phyloP scores from a whole-genome alignment of 2,329 filamentous ascomycete genomes.

The Dendrostoma leiphaemia region DNA sequence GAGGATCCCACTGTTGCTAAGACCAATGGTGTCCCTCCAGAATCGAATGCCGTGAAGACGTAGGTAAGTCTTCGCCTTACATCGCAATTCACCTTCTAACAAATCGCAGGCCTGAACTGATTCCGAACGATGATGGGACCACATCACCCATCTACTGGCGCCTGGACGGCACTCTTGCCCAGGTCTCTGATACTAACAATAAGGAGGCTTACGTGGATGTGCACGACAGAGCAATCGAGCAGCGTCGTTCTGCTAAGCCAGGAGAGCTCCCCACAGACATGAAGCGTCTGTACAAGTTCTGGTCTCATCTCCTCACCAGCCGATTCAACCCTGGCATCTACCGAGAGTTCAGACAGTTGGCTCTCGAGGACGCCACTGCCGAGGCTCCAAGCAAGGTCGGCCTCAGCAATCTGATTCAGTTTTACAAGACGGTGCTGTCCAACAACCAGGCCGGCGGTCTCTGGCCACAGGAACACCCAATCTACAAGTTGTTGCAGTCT shows the following conservation, averaged over 20 bases:
- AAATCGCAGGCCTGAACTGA: slow-evolving; percentile 12
- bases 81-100: slow-evolving; percentile 2
- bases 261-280: slow-evolving; percentile 52
- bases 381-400: slow-evolving; percentile 49
- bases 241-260: slow-evolving; percentile 31
- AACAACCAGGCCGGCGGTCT: slow-evolving; percentile 21
- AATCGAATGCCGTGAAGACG: slow-evolving; percentile 5
- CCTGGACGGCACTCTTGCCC: slow-evolving; percentile 9
- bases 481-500: slow-evolving; percentile 11
- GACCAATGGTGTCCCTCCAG: slow-evolving; percentile 12
- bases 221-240: slow-evolving; percentile 36
- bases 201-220: slow-evolving; percentile 33
- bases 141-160: slow-evolving; percentile 10
- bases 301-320: slow-evolving; percentile 68
- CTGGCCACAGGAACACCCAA: slow-evolving; percentile 23
- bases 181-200: slow-evolving; percentile 18
- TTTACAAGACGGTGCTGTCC: slow-evolving; percentile 46
- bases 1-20: slow-evolving; percentile 2
- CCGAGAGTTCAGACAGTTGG: slow-evolving; percentile 67
- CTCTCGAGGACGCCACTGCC: slow-evolving; percentile 60
- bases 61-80: slow-evolving; percentile 2
- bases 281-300: slow-evolving; percentile 70
- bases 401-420: slow-evolving; percentile 61
- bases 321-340: slow-evolving; percentile 78
- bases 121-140: slow-evolving; percentile 7